These are phyloP conservation scores for Erythrophleum fordii DNA, from an alignment of 306 rosid genomes.

Conservation along the genomic window DNA sequence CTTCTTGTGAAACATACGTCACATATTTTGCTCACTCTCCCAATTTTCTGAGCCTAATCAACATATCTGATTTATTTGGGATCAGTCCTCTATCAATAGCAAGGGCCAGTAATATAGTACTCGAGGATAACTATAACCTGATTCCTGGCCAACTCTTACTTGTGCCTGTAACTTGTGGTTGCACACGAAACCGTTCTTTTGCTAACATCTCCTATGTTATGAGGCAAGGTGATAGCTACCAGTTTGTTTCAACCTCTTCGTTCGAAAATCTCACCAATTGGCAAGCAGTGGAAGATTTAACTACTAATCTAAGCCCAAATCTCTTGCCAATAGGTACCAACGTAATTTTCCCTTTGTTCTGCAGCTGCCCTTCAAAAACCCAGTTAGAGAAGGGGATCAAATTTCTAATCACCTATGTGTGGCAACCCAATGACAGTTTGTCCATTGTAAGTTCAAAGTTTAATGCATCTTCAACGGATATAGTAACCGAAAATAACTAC, in stretches of 20 bases:
- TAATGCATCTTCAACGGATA: slow-evolving; percentile 42
- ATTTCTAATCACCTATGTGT: slow-evolving; percentile 56
- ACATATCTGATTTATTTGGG: slow-evolving; percentile 57
- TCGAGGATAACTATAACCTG: slow-evolving; percentile 27
- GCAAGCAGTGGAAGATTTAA: slow-evolving; percentile 43
- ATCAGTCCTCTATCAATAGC: slow-evolving; percentile 52
- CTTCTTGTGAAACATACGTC: slow-evolving; percentile 57
- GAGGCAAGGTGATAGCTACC: slow-evolving; percentile 56
- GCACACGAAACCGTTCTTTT: slow-evolving; percentile 53
- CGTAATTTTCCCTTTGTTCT: slow-evolving; percentile 64
- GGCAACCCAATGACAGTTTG: slow-evolving; percentile 62
- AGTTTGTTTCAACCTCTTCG: slow-evolving; percentile 42
- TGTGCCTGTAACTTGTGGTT: slow-evolving; percentile 60
- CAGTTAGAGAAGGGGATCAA: slow-evolving; percentile 34
- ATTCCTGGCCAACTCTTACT: slow-evolving; percentile 59
- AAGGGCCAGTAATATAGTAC: slow-evolving; percentile 50
- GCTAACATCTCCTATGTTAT: slow-evolving; percentile 58
- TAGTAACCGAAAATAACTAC: slow-evolving; percentile 45
- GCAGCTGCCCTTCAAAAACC: slow-evolving; percentile 59
- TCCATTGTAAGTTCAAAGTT: slow-evolving; percentile 48
- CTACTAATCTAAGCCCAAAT: slow-evolving; percentile 43
- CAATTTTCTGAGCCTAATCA: slow-evolving; percentile 40
- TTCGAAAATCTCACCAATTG: slow-evolving; percentile 63
- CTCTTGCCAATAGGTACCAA: slow-evolving; percentile 45
- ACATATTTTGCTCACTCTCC: slow-evolving; percentile 61